Percentiles rank a stretch among this genome's conserved stretches.
phyloP scores from a whole-genome alignment of 2,329 filamentous ascomycete genomes.

The Neospermospora avenae region DNA sequence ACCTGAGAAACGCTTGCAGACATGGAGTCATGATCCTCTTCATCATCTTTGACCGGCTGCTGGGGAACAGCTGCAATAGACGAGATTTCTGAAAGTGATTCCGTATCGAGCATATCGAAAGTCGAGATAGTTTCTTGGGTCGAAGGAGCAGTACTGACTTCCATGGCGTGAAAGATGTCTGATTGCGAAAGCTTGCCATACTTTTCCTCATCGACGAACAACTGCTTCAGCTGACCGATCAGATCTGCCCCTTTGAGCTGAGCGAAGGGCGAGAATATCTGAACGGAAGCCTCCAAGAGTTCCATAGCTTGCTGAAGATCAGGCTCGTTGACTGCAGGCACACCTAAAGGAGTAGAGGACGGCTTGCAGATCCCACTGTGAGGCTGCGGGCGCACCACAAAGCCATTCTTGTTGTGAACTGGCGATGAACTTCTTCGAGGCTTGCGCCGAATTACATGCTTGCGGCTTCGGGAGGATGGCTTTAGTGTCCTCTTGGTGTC shows the following conservation, averaged over 20 bases:
- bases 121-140: background rate
- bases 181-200: background rate
- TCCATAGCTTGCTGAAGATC: background rate
- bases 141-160: background rate
- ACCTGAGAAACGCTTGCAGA: background rate
- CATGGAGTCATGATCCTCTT: background rate
- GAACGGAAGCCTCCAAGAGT: background rate
- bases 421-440: background rate
- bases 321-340: background rate
- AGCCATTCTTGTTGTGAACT: background rate
- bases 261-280: constrained; percentile 1
- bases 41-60: background rate
- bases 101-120: constrained; percentile 1
- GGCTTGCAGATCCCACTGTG: background rate
- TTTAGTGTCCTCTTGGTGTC: background rate
- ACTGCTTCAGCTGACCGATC: background rate
- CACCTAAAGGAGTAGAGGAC: background rate
- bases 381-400: background rate
- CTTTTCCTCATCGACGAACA: constrained; percentile 3
- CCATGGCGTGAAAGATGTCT: no score
- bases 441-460: background rate
- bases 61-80: constrained; percentile 15
- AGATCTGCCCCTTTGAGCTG: constrained; percentile 4
- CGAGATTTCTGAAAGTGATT: constrained; percentile 10
- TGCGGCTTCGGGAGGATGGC: background rate